Evolutionary conservation across 108 stramenopile genomes (phyloP).

Genomic region (Licmophora abbreviata): DNA sequence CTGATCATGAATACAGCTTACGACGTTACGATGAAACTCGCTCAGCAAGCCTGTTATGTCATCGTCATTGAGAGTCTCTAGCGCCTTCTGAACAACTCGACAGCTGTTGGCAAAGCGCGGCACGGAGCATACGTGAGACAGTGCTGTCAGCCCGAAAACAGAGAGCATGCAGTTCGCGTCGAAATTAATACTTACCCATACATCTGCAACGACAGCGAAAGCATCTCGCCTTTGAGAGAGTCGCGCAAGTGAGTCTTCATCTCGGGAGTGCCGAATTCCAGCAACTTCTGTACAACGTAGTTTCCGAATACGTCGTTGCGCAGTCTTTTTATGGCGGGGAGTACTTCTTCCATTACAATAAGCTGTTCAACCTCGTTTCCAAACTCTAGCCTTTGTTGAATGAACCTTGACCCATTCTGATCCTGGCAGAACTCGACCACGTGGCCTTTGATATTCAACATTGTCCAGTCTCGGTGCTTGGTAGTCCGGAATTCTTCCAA

Average conservation of each 20-base stretch:
- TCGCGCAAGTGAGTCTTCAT: conserved; percentile 58
- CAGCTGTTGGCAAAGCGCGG: conserved; percentile 41
- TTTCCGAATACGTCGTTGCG: conserved; percentile 91
- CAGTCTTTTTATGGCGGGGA: conserved; percentile 61
- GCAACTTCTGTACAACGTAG: conserved; percentile 96
- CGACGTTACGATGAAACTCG: conserved; percentile 85
- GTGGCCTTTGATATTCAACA: conserved; percentile 59
- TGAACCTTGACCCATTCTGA: conserved; percentile 97
- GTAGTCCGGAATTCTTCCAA: conserved; percentile 66
- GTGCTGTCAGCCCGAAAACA: not conserved
- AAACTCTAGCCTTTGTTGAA: conserved; percentile 92
- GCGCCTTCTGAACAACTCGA: conserved; percentile 90
- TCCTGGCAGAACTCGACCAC: conserved; percentile 92
- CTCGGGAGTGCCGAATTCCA: conserved; percentile 82
- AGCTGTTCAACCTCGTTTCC: conserved; percentile 71
- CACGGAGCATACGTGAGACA: not conserved
- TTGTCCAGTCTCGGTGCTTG: conserved; percentile 76
- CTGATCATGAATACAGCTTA: conserved; percentile 92
- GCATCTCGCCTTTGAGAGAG: conserved; percentile 68
- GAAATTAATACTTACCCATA: conserved; percentile 75
- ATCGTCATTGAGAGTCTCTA: conserved; percentile 72
- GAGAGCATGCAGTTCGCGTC: not conserved
- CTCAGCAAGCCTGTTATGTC: conserved; percentile 66
- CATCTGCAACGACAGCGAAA: conserved; percentile 81
- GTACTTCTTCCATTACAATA: conserved; percentile 76